Evolutionary conservation across 129 eudicot genomes (phyloP).

Genomic region (Lactuca sativa): DNA sequence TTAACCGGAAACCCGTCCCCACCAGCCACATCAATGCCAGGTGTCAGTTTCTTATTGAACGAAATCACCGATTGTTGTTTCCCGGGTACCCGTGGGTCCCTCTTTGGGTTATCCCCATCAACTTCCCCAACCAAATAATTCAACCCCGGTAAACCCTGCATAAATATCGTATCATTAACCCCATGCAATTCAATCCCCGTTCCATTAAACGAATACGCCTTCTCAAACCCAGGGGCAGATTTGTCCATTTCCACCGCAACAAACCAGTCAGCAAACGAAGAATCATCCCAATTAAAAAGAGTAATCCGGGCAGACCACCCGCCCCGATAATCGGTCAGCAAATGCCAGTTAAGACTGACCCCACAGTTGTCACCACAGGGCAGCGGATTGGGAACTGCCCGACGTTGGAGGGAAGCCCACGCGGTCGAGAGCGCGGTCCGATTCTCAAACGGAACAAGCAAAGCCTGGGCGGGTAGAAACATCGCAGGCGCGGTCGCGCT

Average conservation of each 20-base stretch:
- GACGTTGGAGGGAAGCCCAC: slow-evolving; percentile 74
- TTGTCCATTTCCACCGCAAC: slow-evolving; percentile 68
- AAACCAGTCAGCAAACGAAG: slow-evolving; percentile 78
- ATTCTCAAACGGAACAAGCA: slow-evolving; percentile 80
- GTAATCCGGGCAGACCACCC: slow-evolving; percentile 97
- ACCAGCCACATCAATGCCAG: slow-evolving; percentile 49
- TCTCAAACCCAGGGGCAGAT: slow-evolving; percentile 68
- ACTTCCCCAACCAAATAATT: slow-evolving; percentile 81
- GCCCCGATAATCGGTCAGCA: slow-evolving; percentile 67
- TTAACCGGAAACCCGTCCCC: slow-evolving; percentile 86
- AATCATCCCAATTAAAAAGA: slow-evolving; percentile 83
- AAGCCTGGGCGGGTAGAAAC: slow-evolving; percentile 83
- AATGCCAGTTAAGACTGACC: slow-evolving; percentile 91
- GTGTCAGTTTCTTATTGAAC: slow-evolving; percentile 66
- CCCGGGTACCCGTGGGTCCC: slow-evolving; percentile 76
- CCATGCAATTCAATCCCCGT: slow-evolving; percentile 39
- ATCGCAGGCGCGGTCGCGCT: slow-evolving; percentile 67
- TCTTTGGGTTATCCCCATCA: slow-evolving; percentile 47
- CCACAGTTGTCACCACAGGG: slow-evolving; percentile 94
- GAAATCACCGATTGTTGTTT: slow-evolving; percentile 95
- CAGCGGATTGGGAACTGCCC: slow-evolving; percentile 56
- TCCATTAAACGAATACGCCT: slow-evolving; percentile 78
- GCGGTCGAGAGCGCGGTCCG: slow-evolving; percentile 56
- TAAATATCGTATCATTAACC: slow-evolving; percentile 60
- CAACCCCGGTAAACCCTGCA: slow-evolving; percentile 83